Evolutionary conservation across 345 rosid species (phyloP), one percentile per base, ranked within the genome.

Genomic region (Melaleuca alternifolia): DNA sequence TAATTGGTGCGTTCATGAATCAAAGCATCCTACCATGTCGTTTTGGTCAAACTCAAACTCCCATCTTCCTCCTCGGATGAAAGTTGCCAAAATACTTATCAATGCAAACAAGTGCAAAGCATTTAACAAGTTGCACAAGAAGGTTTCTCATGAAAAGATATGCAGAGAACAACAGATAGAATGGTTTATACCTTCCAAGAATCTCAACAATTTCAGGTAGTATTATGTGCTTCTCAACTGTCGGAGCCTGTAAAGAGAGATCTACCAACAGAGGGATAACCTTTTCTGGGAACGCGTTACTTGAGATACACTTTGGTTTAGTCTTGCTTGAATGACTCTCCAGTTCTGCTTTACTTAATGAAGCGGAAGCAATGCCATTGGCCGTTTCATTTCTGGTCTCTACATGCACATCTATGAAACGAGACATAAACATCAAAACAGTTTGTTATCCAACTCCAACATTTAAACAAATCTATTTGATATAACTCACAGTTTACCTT

Each of bases 191-290:
- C 99, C 99, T 94, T 90, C 95, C 95, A 85, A 97, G 94, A 87
- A 90, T 92, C 84, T 94, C 98, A 88, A 97, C 93, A 90, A 96
- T 89, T 93, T 97, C 99, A 2, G 95, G 94, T 85, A 93, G 92
- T 84, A 95, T 86, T 48, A 91, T 96, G 88, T 93, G 92, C 89
- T 94, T 94, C 89, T 96, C 96, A 44, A 90, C 91, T 12, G 89
- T 88, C 51, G 99, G 94, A 86, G 99, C 97, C 86, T 87, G 91
- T 85, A 93, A 90, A 85, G 93, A 89, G 86, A 97, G 95, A 89
- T 95, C 98, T 56, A 95, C 94, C 87, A 97, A 87, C 87, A 95
- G 92, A 90, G 97, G 93, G 50, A 97, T 91, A 86, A 97, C 89
- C 90, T 95, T 97, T 91, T 96, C 98, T 20, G 96, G 94, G 87